Percentiles rank a stretch among this genome's conserved stretches.
Evolutionary conservation across 257 asterid species (phyloP).

Genomic region (Solanum stenotomum): DNA sequence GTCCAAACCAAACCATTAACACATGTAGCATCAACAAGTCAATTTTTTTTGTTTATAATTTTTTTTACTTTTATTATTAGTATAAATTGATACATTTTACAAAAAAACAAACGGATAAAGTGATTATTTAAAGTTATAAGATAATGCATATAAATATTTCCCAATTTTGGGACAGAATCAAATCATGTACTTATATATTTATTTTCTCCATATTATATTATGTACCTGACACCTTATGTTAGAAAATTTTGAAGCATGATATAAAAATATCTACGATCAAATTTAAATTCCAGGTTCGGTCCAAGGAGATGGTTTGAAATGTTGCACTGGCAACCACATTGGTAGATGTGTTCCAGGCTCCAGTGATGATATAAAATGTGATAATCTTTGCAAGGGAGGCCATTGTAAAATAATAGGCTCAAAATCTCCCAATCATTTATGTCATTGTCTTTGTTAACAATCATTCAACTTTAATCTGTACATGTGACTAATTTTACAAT

Average conservation of each 20-base stretch:
- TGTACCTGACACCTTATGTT: background rate
- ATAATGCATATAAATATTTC: background rate
- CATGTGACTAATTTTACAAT: no score
- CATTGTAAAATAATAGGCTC: background rate
- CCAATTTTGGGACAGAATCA: background rate
- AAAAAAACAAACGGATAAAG: background rate
- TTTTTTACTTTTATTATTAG: background rate
- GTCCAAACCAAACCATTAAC: no score
- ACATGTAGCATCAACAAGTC: no score
- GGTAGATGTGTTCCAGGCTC: background rate
- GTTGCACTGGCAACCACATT: background rate
- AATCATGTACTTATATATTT: background rate
- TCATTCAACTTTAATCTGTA: background rate
- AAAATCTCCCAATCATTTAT: background rate
- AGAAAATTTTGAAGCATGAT: background rate
- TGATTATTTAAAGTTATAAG: background rate
- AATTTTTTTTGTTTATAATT: background rate
- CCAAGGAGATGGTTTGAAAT: background rate
- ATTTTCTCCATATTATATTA: background rate
- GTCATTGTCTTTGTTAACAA: background rate
- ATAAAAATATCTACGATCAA: background rate
- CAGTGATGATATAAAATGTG: background rate
- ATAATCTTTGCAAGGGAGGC: background rate
- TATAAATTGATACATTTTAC: background rate
- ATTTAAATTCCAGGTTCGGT: background rate